These are phyloP conservation scores for Leishmania lainsoni DNA, from an alignment of 208 protist genomes.

Conservation along the genomic window DNA sequence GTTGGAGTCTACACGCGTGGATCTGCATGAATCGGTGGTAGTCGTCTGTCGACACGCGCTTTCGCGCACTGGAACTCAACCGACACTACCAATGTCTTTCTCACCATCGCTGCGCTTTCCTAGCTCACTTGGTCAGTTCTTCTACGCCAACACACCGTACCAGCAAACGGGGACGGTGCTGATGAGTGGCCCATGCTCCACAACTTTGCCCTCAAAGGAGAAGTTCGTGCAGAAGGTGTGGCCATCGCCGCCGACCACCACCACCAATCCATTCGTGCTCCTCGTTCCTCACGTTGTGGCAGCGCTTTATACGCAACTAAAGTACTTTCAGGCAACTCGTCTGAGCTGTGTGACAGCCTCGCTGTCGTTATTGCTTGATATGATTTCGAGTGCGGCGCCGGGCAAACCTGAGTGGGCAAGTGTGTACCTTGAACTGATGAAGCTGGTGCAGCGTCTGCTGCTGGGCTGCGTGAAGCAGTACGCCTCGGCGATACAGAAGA, in stretches of 20 bases:
- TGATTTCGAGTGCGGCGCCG: constrained; percentile 6
- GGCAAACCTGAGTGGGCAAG: neutral
- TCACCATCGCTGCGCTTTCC: constrained; percentile 11
- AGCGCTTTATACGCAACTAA: constrained; percentile 25
- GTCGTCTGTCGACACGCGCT: constrained; percentile 24
- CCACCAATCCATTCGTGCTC: neutral
- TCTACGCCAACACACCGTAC: constrained; percentile 29
- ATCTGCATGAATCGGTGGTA: constrained; percentile 28
- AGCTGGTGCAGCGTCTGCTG: constrained; percentile 28
- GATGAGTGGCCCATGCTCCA: constrained; percentile 22
- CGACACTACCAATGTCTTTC: neutral
- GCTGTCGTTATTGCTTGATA: constrained; percentile 20
- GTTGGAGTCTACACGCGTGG: constrained; percentile 29
- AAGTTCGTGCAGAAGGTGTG: constrained; percentile 27
- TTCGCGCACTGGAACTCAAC: neutral
- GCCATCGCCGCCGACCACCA: neutral
- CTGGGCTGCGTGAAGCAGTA: constrained; percentile 32
- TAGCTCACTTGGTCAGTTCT: constrained; percentile 30
- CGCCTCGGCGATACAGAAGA: constrained; percentile 24
- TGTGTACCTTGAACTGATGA: constrained; percentile 25
- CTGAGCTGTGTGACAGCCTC: constrained; percentile 24
- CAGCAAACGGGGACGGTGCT: constrained; percentile 29
- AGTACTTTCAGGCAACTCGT: constrained; percentile 33
- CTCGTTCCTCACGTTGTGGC: constrained; percentile 24
- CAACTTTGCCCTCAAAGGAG: constrained; percentile 15